These are phyloP conservation scores for Ottelia alismoides DNA, from an alignment of 106 monocot species.

Conservation along the genomic window DNA sequence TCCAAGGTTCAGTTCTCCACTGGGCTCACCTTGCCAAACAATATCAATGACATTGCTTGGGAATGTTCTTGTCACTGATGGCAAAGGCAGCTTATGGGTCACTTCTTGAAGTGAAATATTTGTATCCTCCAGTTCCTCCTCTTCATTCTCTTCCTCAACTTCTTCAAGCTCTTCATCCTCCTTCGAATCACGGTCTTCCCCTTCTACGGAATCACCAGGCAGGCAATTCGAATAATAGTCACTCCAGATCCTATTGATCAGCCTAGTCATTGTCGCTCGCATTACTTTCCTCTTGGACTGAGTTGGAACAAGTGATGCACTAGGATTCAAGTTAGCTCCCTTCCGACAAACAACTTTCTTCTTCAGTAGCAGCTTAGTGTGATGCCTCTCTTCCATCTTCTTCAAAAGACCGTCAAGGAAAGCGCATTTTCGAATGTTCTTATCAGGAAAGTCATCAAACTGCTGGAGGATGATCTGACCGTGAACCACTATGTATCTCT, in stretches of 20 bases:
- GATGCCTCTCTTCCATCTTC: constrained; percentile 72
- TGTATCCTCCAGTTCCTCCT: constrained; percentile 45
- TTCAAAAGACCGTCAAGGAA: constrained; percentile 63
- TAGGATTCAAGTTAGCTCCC: constrained; percentile 75
- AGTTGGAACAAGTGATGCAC: constrained; percentile 47
- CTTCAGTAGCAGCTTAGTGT: constrained; percentile 79
- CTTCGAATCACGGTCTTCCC: constrained; percentile 16
- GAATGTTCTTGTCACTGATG: constrained; percentile 8
- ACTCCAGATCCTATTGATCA: constrained; percentile 84
- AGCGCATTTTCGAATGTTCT: constrained; percentile 56
- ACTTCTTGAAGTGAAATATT: constrained; percentile 14
- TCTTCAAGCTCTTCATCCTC: constrained; percentile 45
- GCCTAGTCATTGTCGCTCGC: constrained; percentile 84
- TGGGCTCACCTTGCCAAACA: constrained; percentile 44
- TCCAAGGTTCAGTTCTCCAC: constrained; percentile 38
- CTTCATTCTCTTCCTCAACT: constrained; percentile 70
- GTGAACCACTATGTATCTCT: constrained; percentile 85
- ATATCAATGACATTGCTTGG: constrained; percentile 28
- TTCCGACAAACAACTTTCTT: constrained; percentile 50
- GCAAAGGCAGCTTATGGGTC: constrained; percentile 20
- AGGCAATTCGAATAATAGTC: constrained; percentile 65
- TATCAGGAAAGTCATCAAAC: constrained; percentile 88
- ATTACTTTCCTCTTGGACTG: constrained; percentile 75
- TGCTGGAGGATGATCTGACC: constrained; percentile 98
- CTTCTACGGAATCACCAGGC: constrained; percentile 47